A percentile compares a stretch with the other conserved stretches of the same genome.
Conservation (phyloP, 805 yeast genomes). For the Starmerella sp. region DNA sequence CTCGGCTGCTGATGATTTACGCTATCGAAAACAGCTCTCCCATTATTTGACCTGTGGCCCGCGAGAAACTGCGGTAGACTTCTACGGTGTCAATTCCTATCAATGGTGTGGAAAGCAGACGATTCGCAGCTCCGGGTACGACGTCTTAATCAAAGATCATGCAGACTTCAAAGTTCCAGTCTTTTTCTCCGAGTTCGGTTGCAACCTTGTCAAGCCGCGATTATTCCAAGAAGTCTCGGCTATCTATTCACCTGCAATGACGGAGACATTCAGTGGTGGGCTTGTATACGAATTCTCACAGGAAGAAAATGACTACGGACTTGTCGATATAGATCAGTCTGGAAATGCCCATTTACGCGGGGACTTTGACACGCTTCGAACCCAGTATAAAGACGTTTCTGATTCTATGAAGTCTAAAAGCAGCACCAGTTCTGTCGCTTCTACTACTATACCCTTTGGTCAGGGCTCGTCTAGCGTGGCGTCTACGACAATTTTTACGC, state of each 20-base stretch:
- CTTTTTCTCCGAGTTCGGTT: constrained; percentile 85
- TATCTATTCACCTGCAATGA: constrained; percentile 61
- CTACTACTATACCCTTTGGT: no score
- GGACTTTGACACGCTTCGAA: constrained; percentile 44
- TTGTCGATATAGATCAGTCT: constrained; percentile 43
- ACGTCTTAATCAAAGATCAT: constrained; percentile 60
- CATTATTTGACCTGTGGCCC: constrained; percentile 69
- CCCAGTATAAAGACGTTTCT: constrained; percentile 6
- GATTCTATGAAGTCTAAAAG: background rate
- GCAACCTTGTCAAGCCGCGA: constrained; percentile 73
- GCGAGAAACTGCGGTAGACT: constrained; percentile 46
- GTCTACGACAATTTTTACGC: no score
- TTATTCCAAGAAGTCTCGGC: constrained; percentile 63
- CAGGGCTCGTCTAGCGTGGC: no score
- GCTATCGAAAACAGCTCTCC: constrained; percentile 64
- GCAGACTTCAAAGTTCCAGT: constrained; percentile 59
- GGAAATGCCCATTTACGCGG: constrained; percentile 35
- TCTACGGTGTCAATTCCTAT: constrained; percentile 70
- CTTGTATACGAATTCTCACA: constrained; percentile 71
- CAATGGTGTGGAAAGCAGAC: constrained; percentile 86
- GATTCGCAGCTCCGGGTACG: constrained; percentile 65
- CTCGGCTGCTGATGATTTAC: constrained; percentile 89
- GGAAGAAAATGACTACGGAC: constrained; percentile 69
- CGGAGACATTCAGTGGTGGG: constrained; percentile 72
- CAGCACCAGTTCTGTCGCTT: background rate